Evolutionary conservation across 306 rosid genomes (phyloP), one percentile per base, ranked within the genome.

Genomic region (Spatholobus suberectus): DNA sequence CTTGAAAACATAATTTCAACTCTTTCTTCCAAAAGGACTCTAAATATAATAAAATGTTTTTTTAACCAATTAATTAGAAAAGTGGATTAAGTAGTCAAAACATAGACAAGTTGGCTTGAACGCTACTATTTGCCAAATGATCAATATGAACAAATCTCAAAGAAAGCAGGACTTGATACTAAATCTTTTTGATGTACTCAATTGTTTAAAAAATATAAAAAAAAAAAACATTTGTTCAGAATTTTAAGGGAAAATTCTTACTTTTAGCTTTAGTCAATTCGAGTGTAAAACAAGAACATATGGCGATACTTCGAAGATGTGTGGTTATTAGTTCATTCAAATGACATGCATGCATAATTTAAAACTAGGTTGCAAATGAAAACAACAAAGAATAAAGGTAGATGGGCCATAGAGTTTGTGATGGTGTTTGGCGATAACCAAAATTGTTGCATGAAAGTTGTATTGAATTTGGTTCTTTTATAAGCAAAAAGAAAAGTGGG

Each of bases 371-470:
- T 18, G 70, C 75, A 76, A 85, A 81, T 75, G 69, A 38, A 49
- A 75, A 76, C 55, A 81, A 59, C 73, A 85, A 46, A 49, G 83
- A 81, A 76, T 85, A 81, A 81, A 85, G 77, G 76, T 62, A 70
- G 76, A 70, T 76, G 72, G 83, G 57, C 29, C 78, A 76, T 17
- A 23, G 82, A 52, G 35, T 61, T 18, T 44, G 79, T 70, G 85
- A 84, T 68, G 40, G 55, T 29, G 52, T 52, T 15, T 40, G 77
- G 20, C 29, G 1, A 47, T 46, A 61, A 75, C 79, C 6, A 85
- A 81, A 81, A 59, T 21, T 43, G 58, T 51, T 61, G 83, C 6
- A 76, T 81, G 71, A 70, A 59, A 15, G 17, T 69, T 58, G 17
- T 10, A 59, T 20, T 75, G 63, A 80, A 58, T 59, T 46, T 37